These are phyloP conservation scores for Linderniella brevidens DNA, from an alignment of 257 asterid species.

Conservation along the genomic window DNA sequence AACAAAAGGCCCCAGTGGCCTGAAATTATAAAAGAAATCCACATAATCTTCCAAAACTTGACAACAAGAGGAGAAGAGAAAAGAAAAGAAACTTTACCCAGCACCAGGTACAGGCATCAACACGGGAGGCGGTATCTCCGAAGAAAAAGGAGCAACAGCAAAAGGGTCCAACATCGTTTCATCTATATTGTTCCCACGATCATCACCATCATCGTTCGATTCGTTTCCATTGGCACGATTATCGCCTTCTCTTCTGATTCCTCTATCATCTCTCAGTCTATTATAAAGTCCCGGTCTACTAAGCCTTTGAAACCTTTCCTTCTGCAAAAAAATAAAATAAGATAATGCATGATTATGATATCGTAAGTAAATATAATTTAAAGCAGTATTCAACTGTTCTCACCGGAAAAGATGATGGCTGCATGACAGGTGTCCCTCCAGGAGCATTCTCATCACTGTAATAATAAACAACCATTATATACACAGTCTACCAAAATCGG, in stretches of 20 bases:
- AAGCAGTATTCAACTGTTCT: constrained; percentile 1
- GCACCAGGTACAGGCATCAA: constrained; percentile 99
- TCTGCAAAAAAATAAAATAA: constrained; percentile 31
- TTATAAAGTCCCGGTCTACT: constrained; percentile 43
- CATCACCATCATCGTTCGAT: constrained; percentile 35
- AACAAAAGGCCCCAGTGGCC: constrained; percentile 95
- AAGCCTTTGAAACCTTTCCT: constrained; percentile 61
- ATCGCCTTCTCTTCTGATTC: constrained; percentile 55
- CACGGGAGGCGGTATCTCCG: constrained; percentile 80
- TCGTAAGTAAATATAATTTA: too few relatives aligned
- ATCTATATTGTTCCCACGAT: constrained; percentile 61
- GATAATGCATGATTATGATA: constrained; percentile 3
- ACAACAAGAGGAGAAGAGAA: not conserved
- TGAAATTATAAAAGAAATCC: constrained; percentile 14
- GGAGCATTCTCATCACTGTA: constrained; percentile 90
- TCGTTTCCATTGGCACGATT: constrained; percentile 48
- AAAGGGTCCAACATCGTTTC: constrained; percentile 71
- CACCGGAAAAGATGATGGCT: constrained; percentile 70
- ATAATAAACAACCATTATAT: constrained; percentile 12
- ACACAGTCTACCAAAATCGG: constrained; percentile 9
- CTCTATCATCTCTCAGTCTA: constrained; percentile 73
- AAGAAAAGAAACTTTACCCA: constrained; percentile 39
- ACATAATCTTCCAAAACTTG: too few relatives aligned
- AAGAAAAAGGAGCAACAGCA: constrained; percentile 55
- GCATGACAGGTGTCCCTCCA: constrained; percentile 91